Evolutionary conservation across 768 basidiomycete genomes (phyloP), one percentile per base, ranked within the genome.

Genomic region (Cystobasidium ongulense): DNA sequence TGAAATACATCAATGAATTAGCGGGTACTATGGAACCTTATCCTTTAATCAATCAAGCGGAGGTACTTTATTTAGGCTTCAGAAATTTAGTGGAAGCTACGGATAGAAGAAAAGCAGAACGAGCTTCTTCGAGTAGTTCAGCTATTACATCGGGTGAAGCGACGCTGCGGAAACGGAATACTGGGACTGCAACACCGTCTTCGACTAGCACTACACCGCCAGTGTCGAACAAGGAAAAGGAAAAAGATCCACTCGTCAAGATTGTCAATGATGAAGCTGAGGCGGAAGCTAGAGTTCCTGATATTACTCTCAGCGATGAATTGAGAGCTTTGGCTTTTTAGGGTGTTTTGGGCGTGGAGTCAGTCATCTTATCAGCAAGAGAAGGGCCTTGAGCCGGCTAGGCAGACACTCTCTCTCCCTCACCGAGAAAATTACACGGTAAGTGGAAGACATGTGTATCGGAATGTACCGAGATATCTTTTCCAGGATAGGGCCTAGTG

Each of bases 11-110:
- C 83, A 95, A 94, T 79, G 91, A 95, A 78, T 87, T 95, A 75
- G 76, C 76, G 0, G 73, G 75, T 89, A 91, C 92, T 64, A 95
- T 99, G 77, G 96, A 98, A 80, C 86, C 98, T n/a, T 90, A 96
- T 80, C 87, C 89, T 0, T 95, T 96, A 23, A 86, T 99, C 10
- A 89, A 92, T 0, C 96, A 98, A 82, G 96, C 95, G 11, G 96
- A 99, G 81, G 93, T 98, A 18, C 85, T 99, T 25, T 98, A 91
- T 85, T 85, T 95, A 1, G 92, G 92, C 0, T 97, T 96, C 83
- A 84, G 88, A 15, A 89, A 90, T 78, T 82, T 96, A 25, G 88
- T 97, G 25, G 89, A 89, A 17, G 50, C 33, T 13, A 50, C 75
- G 31, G 75, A 75, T 27, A 31, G 74, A 27, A 17, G 68, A 13